These are phyloP conservation scores for Solanum okadae DNA, from an alignment of 257 asterid genomes.

Conservation along the genomic window DNA sequence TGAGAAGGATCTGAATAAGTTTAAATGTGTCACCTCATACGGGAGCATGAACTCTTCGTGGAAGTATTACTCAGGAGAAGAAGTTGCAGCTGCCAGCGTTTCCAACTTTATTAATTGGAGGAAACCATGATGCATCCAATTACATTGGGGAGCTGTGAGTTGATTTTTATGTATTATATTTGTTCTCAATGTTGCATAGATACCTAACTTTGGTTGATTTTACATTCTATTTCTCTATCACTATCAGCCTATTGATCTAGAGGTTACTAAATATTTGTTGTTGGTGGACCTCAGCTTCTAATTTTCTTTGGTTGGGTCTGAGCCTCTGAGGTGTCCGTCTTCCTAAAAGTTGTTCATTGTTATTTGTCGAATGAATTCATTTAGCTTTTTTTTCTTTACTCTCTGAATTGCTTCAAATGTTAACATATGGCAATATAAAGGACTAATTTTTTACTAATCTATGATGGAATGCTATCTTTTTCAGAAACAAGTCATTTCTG, in stretches of 20 bases:
- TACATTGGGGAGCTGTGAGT: slow-evolving; percentile 86
- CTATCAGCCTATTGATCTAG: neutral
- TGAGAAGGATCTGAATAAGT: slow-evolving; percentile 55
- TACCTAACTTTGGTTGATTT: neutral
- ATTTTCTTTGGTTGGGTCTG: too few species aligned
- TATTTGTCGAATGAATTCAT: neutral
- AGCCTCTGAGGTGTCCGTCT: too few species aligned
- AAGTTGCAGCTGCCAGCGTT: slow-evolving; percentile 38
- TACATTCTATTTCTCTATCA: neutral
- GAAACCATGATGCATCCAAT: slow-evolving; percentile 92
- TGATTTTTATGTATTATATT: neutral
- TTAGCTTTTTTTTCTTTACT: neutral
- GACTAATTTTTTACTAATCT: neutral
- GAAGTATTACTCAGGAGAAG: slow-evolving; percentile 51
- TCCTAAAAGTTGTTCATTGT: neutral
- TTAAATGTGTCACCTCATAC: slow-evolving; percentile 58
- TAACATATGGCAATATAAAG: neutral
- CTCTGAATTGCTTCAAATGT: neutral
- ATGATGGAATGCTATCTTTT: neutral
- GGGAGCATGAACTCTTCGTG: too few species aligned
- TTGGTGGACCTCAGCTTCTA: too few species aligned
- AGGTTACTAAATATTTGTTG: too few species aligned
- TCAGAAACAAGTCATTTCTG: neutral
- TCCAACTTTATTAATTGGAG: slow-evolving; percentile 81
- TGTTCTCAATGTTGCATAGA: neutral